A percentile compares a stretch with the other conserved stretches of the same genome.
Conservation (phyloP, 192 early-diverging fungal species). For the Podila epigama region DNA sequence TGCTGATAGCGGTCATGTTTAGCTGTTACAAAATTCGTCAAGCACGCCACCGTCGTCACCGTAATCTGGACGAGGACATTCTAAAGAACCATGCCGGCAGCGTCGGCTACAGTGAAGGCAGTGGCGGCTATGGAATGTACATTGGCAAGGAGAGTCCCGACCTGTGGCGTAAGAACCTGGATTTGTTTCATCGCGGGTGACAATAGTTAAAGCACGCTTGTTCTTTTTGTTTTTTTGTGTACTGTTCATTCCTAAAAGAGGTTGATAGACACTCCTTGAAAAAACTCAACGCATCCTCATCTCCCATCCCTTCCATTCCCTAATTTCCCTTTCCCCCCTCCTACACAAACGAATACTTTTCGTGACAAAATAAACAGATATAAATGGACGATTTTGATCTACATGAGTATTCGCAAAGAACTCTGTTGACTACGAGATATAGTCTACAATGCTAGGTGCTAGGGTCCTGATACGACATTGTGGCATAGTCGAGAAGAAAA, state of each 20-base stretch:
- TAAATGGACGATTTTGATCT: background rate
- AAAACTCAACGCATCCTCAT: too few species aligned
- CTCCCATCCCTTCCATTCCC: too few species aligned
- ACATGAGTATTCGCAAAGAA: background rate
- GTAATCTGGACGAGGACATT: constrained; percentile 36
- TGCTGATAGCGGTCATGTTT: constrained; percentile 14
- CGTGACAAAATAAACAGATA: too few species aligned
- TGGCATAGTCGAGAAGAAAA: too few species aligned
- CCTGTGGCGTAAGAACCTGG: constrained; percentile 39
- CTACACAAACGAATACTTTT: too few species aligned
- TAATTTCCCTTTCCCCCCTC: too few species aligned
- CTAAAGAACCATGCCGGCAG: constrained; percentile 34
- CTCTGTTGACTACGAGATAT: too few species aligned
- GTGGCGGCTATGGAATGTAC: constrained; percentile 44
- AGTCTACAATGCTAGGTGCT: too few species aligned
- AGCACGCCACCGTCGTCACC: constrained; percentile 7
- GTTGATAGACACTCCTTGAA: too few species aligned
- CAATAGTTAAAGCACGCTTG: background rate
- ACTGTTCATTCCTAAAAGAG: too few species aligned
- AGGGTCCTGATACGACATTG: too few species aligned
- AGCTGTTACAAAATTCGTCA: constrained; percentile 37
- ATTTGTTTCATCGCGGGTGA: constrained; percentile 38
- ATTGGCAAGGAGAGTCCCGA: constrained; percentile 24
- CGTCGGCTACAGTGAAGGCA: constrained; percentile 31
- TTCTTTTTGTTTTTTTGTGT: too few species aligned